Base-by-base conservation (phyloP, 257 asterid species). In the Nicotiana obtusifolia region DNA sequence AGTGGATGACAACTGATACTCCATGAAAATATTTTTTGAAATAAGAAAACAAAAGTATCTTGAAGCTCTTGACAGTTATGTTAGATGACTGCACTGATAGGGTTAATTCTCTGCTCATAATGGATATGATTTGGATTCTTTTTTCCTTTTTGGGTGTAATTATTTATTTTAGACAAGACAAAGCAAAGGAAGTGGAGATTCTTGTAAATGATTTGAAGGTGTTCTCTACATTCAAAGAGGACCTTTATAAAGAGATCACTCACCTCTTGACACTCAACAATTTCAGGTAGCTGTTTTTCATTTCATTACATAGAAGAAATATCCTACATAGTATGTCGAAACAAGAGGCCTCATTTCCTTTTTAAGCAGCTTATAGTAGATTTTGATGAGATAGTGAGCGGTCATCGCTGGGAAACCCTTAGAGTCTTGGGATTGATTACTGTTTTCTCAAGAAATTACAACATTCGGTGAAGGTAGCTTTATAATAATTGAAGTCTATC, bases 41-140 rank as follows among this genome's bases (percentile, higher is more conserved):
- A 93, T 93, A 78, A 90, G 99, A 84, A 95, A 95, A 89, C 99
- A 95, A 90, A 95, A 93, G 86, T 95, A 95, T 89, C 99, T 95
- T 64, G 99, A 95, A 89, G 97, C 98, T 81, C 99, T 95, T 83
- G 99, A 95, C 84, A 69, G 93, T 98, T 95, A 90, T 82, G 82
- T 41, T 41, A 41, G 47, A 7, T 41, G 47, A 41, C 47, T 41
- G 47, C 47, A 41, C 47, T 41, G 47, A 41, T 41, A 41, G 47
- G 11, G 11, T 41, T 8, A 41, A 41, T 41, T 41, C 47, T 77
- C 35, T 53, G 11, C 28, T 44, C 1, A 49, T 53, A 2, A 16
- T 49, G 59, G 47, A 8, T 28, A 37, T 28, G 41, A 19, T 82
- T 75, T 81, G 7, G 19, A 30, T 4, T 22, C 14, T 69, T 75